Conservation (phyloP, 2,329 filamentous ascomycete species). For the Talaromyces funiculosus region DNA sequence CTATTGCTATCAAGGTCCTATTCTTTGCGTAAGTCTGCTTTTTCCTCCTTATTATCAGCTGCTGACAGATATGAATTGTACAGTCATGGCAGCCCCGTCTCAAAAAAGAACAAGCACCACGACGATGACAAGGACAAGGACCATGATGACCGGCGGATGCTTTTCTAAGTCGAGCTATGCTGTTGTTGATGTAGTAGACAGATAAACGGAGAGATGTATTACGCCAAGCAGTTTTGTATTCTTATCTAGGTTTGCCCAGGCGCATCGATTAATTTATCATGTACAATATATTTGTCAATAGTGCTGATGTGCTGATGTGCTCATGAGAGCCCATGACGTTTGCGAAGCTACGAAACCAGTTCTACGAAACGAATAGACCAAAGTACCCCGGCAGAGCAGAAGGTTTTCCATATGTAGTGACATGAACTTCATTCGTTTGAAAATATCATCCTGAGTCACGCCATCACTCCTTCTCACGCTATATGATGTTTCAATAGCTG, state of each 20-base stretch:
- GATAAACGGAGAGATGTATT: background rate
- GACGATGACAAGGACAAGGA: constrained; percentile 24
- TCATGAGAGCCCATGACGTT: background rate
- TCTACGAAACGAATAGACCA: too few species aligned
- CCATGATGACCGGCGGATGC: constrained; percentile 25
- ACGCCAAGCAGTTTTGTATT: background rate
- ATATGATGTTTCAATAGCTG: background rate
- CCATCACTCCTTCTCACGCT: background rate
- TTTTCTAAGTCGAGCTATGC: constrained; percentile 19
- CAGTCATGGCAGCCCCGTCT: constrained; percentile 59
- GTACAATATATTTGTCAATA: constrained; percentile 2
- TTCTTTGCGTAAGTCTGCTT: constrained; percentile 69
- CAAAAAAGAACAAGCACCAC: constrained; percentile 36
- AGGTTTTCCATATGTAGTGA: background rate
- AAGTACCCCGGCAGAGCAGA: background rate
- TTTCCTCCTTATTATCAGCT: background rate
- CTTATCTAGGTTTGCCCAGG: background rate
- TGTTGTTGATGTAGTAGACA: background rate
- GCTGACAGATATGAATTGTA: constrained; percentile 17
- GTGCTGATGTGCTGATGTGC: too few species aligned
- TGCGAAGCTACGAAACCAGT: background rate
- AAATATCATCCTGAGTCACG: constrained; percentile 9
- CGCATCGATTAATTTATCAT: background rate
- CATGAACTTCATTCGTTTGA: constrained; percentile 9
- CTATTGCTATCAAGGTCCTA: constrained; percentile 89